A percentile compares a stretch with the other conserved stretches of the same genome.
Conservation (phyloP, 2,329 filamentous ascomycete genomes). For the Cercospora sp. region DNA sequence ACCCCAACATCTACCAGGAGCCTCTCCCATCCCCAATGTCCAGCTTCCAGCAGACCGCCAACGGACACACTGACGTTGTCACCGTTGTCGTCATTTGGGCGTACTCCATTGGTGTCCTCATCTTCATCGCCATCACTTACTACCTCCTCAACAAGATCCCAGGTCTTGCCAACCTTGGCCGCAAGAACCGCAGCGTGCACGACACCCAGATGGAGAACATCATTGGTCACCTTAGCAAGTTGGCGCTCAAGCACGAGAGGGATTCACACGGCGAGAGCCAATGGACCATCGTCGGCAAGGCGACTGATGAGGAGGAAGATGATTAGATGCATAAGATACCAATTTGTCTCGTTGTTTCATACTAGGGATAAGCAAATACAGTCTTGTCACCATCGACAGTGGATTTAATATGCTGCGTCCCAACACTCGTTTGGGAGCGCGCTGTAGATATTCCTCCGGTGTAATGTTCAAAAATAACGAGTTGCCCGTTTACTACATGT, state of each 20-base stretch:
- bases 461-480: constrained; percentile 6
- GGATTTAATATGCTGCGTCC: constrained; percentile 23
- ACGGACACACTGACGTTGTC: constrained; percentile 61
- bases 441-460: constrained; percentile 26
- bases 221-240: constrained; percentile 64
- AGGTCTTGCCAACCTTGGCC: constrained; percentile 63
- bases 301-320: constrained; percentile 51
- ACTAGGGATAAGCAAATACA: constrained; percentile 26
- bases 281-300: constrained; percentile 49
- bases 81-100: constrained; percentile 66
- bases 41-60: constrained; percentile 36
- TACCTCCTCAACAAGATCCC: constrained; percentile 60
- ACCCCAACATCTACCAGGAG: constrained; percentile 50
- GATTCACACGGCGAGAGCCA: constrained; percentile 50
- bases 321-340: constrained; percentile 43
- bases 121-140: constrained; percentile 67
- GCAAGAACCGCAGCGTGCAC: constrained; percentile 61
- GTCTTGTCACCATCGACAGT: constrained; percentile 30
- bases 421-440: constrained; percentile 15
- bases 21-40: constrained; percentile 47
- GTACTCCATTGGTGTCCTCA: constrained; percentile 66
- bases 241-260: constrained; percentile 60
- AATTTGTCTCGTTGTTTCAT: constrained; percentile 27
- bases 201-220: constrained; percentile 68
- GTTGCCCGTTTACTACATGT: not conserved